Evolutionary conservation across 2,329 filamentous ascomycete genomes (phyloP).

Genomic region (Xylariomycetidae sp.): DNA sequence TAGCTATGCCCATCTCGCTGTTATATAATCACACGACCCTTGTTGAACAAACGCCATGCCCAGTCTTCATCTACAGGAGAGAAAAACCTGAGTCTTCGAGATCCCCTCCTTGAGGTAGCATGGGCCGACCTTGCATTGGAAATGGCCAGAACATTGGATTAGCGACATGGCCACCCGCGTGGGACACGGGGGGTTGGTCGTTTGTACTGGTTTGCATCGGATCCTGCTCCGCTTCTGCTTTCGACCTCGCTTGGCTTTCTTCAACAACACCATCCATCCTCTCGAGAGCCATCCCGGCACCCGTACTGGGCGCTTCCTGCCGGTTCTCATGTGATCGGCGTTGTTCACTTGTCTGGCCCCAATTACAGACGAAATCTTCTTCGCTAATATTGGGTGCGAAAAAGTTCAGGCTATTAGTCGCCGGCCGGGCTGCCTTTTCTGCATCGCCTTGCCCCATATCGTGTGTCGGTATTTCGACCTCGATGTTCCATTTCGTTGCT

Average conservation of each 20-base stretch:
- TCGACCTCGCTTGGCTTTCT: conserved; percentile 3
- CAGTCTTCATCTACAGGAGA: conserved; percentile 26
- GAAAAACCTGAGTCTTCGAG: conserved; percentile 50
- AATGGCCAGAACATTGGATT: conserved; percentile 59
- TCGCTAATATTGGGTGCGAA: conserved; percentile 47
- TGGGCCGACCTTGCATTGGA: conserved; percentile 54
- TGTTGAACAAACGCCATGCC: too few species aligned
- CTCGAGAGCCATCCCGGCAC: conserved; percentile 10
- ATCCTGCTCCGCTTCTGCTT: conserved; percentile 9
- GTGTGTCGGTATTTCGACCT: conserved; percentile 38
- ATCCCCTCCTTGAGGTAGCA: conserved; percentile 42
- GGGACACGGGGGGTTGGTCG: background rate
- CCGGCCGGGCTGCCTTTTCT: conserved; percentile 39
- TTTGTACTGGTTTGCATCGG: conserved; percentile 1
- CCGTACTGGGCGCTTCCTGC: conserved; percentile 5
- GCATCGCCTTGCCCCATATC: conserved; percentile 31
- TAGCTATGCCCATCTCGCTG: too few species aligned
- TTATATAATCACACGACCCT: too few species aligned
- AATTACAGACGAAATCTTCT: conserved; percentile 44
- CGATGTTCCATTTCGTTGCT: conserved; percentile 54
- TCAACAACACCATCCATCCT: conserved; percentile 20
- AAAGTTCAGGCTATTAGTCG: conserved; percentile 52
- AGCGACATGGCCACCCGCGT: conserved; percentile 9
- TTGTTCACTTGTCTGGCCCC: conserved; percentile 32
- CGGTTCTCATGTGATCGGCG: too few species aligned